These are phyloP conservation scores for Cytospora mali DNA, from an alignment of 2,329 filamentous ascomycete species.

Conservation along the genomic window DNA sequence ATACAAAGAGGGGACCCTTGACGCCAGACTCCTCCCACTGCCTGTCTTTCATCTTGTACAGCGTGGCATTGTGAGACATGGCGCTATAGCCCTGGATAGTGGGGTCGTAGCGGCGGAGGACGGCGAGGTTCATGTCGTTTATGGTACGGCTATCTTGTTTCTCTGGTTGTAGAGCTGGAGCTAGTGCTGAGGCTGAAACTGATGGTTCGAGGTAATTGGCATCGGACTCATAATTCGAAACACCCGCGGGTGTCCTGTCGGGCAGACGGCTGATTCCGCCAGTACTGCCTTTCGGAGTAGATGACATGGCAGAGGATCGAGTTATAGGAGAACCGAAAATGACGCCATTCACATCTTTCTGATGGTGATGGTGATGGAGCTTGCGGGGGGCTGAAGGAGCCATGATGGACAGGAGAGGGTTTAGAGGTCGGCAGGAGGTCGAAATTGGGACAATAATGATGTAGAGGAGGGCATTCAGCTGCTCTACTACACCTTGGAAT, in stretches of 20 bases:
- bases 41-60: slow-evolving; percentile 77
- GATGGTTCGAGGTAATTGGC: slow-evolving; percentile 49
- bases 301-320: slow-evolving; percentile 5
- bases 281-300: not conserved
- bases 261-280: not conserved
- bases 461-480: not conserved
- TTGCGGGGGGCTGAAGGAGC: slow-evolving; percentile 46
- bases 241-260: slow-evolving; percentile 28
- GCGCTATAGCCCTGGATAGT: slow-evolving; percentile 73
- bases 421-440: not conserved
- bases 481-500: not conserved
- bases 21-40: slow-evolving; percentile 84
- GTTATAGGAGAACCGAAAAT: not conserved
- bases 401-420: slow-evolving; percentile 38
- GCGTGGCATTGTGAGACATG: slow-evolving; percentile 81
- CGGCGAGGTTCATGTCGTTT: slow-evolving; percentile 83
- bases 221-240: slow-evolving; percentile 70
- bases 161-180: slow-evolving; percentile 56
- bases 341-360: slow-evolving; percentile 31
- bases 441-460: not conserved
- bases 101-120: slow-evolving; percentile 80
- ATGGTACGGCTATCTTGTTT: slow-evolving; percentile 64
- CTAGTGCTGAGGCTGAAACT: slow-evolving; percentile 2
- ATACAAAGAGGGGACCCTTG: slow-evolving; percentile 89
- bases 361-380: slow-evolving; percentile 35